Conservation (phyloP, 257 asterid species). For the Nicotiana paniculata region DNA sequence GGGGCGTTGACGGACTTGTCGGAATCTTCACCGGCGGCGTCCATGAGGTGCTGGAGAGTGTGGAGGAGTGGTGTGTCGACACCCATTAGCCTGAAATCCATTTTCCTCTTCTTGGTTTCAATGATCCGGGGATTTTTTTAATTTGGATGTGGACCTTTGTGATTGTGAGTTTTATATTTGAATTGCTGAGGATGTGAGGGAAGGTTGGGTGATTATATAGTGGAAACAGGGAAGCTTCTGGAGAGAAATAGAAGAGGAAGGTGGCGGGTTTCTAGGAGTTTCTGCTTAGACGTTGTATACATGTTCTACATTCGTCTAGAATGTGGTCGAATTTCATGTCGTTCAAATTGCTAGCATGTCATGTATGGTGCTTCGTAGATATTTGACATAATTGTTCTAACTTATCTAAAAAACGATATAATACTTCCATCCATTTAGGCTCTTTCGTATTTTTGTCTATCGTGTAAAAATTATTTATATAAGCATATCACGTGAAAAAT, state of each 20-base stretch:
- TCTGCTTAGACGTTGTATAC: background rate
- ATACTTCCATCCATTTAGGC: too few species aligned
- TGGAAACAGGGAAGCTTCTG: conserved; percentile 22
- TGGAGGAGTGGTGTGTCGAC: conserved; percentile 16
- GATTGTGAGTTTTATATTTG: background rate
- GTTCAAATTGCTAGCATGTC: background rate
- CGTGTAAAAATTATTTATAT: too few species aligned
- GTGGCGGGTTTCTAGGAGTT: background rate
- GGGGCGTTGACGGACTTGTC: conserved; percentile 19
- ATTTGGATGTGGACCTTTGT: background rate
- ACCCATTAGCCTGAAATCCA: conserved; percentile 25
- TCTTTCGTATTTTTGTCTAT: too few species aligned
- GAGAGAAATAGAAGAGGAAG: conserved; percentile 10
- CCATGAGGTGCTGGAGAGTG: conserved; percentile 22
- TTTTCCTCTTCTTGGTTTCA: background rate
- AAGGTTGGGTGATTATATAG: background rate
- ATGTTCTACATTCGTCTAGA: background rate
- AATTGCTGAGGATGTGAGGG: background rate
- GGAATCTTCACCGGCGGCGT: conserved; percentile 20
- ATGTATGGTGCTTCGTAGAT: too few species aligned
- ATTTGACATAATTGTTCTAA: too few species aligned
- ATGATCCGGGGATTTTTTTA: background rate
- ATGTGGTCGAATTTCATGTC: background rate
- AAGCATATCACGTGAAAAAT: too few species aligned
- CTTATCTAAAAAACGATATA: too few species aligned